Conservation (phyloP, 306 rosid species). For the Acacia crassicarpa region DNA sequence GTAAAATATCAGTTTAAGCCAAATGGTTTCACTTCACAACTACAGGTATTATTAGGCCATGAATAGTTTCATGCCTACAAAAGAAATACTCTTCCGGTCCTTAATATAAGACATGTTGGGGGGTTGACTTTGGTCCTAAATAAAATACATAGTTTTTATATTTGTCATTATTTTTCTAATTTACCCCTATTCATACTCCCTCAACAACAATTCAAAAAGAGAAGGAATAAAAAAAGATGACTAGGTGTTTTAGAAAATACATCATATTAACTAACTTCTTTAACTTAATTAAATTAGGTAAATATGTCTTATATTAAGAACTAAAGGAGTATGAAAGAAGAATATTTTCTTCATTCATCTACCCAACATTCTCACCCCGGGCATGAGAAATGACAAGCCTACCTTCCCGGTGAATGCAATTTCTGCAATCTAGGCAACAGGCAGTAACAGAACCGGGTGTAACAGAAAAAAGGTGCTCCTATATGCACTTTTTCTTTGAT, state of each 20-base stretch:
- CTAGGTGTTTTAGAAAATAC: no score
- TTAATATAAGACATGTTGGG: no score
- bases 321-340: background rate
- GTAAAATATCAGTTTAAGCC: conserved; percentile 23
- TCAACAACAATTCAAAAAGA: no score
- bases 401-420: background rate
- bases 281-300: no score
- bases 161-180: no score
- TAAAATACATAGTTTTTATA: no score
- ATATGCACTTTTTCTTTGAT: background rate
- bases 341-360: background rate
- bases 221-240: no score
- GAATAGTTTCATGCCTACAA: conserved; percentile 21
- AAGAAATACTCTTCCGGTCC: background rate
- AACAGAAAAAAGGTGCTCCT: no score
- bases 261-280: no score
- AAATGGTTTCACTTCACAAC: conserved; percentile 17
- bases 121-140: no score
- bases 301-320: no score
- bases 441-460: background rate
- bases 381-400: background rate
- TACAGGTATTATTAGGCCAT: background rate
- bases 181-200: no score
- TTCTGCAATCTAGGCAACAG: conserved; percentile 16
- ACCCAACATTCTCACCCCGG: background rate